Conservation (phyloP, 257 asterid species). For the Henckelia pumila region DNA sequence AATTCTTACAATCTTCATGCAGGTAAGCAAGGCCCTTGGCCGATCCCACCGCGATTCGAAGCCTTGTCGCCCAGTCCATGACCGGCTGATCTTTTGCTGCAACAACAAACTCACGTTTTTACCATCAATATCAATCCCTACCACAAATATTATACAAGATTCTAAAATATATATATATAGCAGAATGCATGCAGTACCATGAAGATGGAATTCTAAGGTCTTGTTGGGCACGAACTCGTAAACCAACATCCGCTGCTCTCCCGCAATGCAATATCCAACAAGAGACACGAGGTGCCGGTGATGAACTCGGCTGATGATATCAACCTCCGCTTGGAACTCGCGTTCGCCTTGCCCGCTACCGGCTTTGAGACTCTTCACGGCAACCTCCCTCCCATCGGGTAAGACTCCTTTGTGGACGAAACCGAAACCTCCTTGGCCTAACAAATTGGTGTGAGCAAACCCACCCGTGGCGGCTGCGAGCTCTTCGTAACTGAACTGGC, state of each 20-base stretch:
- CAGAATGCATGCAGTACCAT: constrained; percentile 38
- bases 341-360: constrained; percentile 63
- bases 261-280: constrained; percentile 51
- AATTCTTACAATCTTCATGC: constrained; percentile 80
- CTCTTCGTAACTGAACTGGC: constrained; percentile 44
- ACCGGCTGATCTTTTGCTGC: constrained; percentile 72
- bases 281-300: constrained; percentile 57
- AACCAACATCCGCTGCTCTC: constrained; percentile 47
- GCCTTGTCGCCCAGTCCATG: constrained; percentile 71
- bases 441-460: constrained; percentile 40
- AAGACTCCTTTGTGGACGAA: constrained; percentile 52
- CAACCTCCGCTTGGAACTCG: constrained; percentile 16
- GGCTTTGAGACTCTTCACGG: constrained; percentile 48
- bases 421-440: constrained; percentile 60
- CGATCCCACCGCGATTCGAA: constrained; percentile 86
- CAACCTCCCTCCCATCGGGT: constrained; percentile 40
- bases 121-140: too few relatives aligned
- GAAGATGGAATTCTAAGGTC: constrained; percentile 52
- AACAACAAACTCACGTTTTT: background rate
- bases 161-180: too few relatives aligned
- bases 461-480: constrained; percentile 46
- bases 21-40: constrained; percentile 91
- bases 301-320: constrained; percentile 26
- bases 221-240: constrained; percentile 48
- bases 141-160: too few relatives aligned